A percentile compares a stretch with the other conserved stretches of the same genome.
Evolutionary conservation across 139 green algal species (phyloP).

Genomic region (Tetradesmus lagerheimii): DNA sequence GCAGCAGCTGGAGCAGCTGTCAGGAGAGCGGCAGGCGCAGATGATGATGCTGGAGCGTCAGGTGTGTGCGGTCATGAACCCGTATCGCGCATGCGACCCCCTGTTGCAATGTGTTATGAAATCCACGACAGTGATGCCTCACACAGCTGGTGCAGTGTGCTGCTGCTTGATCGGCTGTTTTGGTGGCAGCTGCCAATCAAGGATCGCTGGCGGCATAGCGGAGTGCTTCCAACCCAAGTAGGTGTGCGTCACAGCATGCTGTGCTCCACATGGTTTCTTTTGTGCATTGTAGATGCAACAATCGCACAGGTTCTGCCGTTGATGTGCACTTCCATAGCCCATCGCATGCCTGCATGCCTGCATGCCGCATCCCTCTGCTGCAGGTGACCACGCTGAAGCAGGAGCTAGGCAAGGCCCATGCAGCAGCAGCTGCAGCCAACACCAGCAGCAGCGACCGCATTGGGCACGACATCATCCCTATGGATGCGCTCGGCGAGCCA

Average conservation of each 20-base stretch:
- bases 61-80: too few species aligned
- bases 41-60: conserved; percentile 81
- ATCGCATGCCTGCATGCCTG: background rate
- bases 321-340: background rate
- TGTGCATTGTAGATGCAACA: background rate
- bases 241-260: too few species aligned
- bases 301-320: background rate
- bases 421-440: conserved; percentile 31
- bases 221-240: too few species aligned
- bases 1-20: conserved; percentile 75
- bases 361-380: background rate
- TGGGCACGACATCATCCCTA: conserved; percentile 72
- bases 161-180: too few species aligned
- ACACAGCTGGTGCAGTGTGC: too few species aligned
- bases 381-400: conserved; percentile 12
- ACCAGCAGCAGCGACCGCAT: background rate
- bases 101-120: too few species aligned
- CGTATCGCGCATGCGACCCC: too few species aligned
- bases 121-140: too few species aligned
- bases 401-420: conserved; percentile 40
- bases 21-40: conserved; percentile 70
- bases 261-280: too few species aligned
- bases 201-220: too few species aligned
- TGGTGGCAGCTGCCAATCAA: too few species aligned
- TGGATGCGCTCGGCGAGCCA: conserved; percentile 79